Conservation (phyloP, 78 protist species). For the Chrysochromulina parva region DNA sequence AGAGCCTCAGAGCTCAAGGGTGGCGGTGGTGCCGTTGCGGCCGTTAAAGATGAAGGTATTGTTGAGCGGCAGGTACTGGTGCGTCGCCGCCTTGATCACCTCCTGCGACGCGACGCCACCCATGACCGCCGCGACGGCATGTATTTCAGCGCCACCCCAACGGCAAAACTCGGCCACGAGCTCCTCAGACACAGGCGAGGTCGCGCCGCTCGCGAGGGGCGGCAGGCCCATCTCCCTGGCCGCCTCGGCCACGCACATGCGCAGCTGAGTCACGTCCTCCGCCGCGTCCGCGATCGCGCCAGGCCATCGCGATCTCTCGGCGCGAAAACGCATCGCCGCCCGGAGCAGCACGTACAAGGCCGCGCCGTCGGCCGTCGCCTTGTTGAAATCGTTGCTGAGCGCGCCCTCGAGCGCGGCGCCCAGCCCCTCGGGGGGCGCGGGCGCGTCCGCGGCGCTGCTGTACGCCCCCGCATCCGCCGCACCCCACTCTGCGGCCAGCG, state of each 20-base stretch:
- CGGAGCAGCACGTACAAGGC: background rate
- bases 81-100: slow-evolving; percentile 73
- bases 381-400: background rate
- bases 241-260: background rate
- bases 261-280: slow-evolving; percentile 50
- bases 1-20: background rate
- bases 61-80: slow-evolving; percentile 79
- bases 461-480: too few species aligned
- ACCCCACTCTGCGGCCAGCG: background rate
- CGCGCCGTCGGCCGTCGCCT: too few species aligned
- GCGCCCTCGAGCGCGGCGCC: too few species aligned
- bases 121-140: slow-evolving; percentile 62
- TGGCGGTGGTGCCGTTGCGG: slow-evolving; percentile 15
- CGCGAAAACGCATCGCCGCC: background rate
- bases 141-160: slow-evolving; percentile 79
- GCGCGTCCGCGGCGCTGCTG: background rate
- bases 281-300: slow-evolving; percentile 36
- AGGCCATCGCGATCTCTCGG: slow-evolving; percentile 2
- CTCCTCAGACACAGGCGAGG: slow-evolving; percentile 49
- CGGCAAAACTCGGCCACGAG: slow-evolving; percentile 66
- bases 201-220: background rate
- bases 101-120: slow-evolving; percentile 88
- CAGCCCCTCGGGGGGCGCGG: background rate
- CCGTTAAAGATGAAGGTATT: slow-evolving; percentile 81
- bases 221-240: background rate